Conservation (phyloP, 225 moss, liverwort and hornwort genomes). For the Asterella californica region DNA sequence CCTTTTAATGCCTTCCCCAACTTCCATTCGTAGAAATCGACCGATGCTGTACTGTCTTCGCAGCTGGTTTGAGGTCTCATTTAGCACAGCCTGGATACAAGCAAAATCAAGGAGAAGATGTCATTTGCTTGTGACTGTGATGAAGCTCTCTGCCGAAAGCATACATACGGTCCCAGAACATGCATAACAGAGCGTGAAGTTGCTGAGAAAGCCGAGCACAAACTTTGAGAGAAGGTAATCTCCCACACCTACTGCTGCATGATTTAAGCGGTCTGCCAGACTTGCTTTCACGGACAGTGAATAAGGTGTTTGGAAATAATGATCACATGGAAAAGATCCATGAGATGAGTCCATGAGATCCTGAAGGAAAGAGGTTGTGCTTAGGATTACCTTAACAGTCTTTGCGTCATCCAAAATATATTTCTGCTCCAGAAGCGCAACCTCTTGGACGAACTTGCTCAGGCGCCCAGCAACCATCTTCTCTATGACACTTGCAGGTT, state of each 20-base stretch:
- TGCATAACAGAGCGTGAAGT: neutral
- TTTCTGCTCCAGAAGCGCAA: conserved; percentile 77
- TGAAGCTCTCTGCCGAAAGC: neutral
- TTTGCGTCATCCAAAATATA: conserved; percentile 75
- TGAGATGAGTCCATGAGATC: no score
- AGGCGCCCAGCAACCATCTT: conserved; percentile 91
- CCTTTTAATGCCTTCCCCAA: conserved; percentile 78
- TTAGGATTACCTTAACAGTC: conserved; percentile 54
- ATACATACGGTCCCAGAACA: neutral
- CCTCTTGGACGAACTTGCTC: conserved; percentile 82
- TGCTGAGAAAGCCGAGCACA: neutral
- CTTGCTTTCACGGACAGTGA: neutral
- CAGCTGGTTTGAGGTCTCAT: conserved; percentile 60
- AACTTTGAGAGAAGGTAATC: neutral
- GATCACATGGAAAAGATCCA: neutral
- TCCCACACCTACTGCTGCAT: neutral
- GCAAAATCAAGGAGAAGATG: neutral
- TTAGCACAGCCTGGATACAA: conserved; percentile 51
- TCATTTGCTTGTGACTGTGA: neutral
- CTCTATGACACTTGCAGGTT: conserved; percentile 65
- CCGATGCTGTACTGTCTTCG: conserved; percentile 59
- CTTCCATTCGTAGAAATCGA: conserved; percentile 77
- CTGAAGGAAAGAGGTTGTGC: neutral
- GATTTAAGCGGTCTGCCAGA: neutral
- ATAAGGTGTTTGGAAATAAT: neutral